A percentile compares a stretch with the other conserved stretches of the same genome.
These are phyloP conservation scores for Gonapodya sp. DNA, from an alignment of 192 early-diverging fungal species.

Conservation along the genomic window DNA sequence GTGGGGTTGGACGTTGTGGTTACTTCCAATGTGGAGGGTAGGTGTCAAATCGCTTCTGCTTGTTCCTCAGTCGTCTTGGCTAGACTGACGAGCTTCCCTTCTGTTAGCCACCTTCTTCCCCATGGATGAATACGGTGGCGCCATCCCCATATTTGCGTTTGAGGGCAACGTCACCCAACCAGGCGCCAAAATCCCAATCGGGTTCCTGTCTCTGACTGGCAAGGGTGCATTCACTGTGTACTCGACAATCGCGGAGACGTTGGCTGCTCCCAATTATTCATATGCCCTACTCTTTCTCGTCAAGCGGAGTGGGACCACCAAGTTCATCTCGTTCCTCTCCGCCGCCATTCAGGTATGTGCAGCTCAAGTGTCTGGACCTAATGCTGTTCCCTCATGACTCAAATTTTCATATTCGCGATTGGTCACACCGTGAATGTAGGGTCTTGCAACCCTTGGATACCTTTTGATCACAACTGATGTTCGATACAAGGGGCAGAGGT, in stretches of 20 bases:
- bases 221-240: background rate
- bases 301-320: background rate
- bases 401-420: too few species aligned
- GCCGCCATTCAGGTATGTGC: background rate
- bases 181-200: background rate
- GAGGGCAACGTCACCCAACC: background rate
- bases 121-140: background rate
- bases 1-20: background rate
- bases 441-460: background rate
- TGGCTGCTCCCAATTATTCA: background rate
- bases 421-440: background rate
- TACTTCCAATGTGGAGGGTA: background rate
- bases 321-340: background rate
- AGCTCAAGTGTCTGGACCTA: background rate
- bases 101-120: background rate
- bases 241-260: background rate
- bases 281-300: background rate
- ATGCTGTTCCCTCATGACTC: too few species aligned
- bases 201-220: background rate
- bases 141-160: background rate
- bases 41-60: background rate
- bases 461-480: background rate
- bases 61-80: background rate
- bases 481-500: background rate
- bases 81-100: background rate